phyloP scores from a whole-genome alignment of 108 stramenopile species.

The Conticribra guillardii region DNA sequence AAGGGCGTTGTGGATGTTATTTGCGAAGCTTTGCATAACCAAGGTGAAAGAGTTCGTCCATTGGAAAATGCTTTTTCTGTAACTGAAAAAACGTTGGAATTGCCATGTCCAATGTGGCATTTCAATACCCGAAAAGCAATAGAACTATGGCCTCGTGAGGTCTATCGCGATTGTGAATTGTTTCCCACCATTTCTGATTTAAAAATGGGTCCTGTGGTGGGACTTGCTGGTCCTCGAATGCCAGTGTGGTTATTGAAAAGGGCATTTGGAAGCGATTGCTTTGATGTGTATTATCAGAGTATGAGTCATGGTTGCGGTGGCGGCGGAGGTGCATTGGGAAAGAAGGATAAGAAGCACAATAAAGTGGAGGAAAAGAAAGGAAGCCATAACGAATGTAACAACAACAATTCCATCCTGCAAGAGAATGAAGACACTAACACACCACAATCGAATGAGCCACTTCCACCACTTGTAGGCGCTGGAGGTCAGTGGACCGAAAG shows the following conservation, averaged over 20 bases:
- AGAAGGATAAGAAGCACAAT: constrained; percentile 1
- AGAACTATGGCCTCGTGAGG: constrained; percentile 78
- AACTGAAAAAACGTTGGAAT: neutral
- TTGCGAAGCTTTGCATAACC: constrained; percentile 10
- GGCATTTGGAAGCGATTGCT: constrained; percentile 77
- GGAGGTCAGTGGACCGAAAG: constrained; percentile 67
- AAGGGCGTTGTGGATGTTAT: constrained; percentile 44
- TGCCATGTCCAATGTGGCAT: constrained; percentile 66
- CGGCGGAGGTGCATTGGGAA: neutral
- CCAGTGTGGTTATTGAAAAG: constrained; percentile 58
- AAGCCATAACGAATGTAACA: neutral
- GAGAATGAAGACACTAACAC: neutral
- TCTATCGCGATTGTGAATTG: constrained; percentile 56
- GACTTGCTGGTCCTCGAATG: constrained; percentile 53
- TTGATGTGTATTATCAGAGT: constrained; percentile 72
- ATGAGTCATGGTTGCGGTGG: constrained; percentile 35
- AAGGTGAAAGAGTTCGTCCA: constrained; percentile 14
- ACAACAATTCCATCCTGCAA: neutral
- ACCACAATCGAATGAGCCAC: neutral
- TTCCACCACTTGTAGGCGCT: constrained; percentile 41
- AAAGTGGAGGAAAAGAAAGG: constrained; percentile 14
- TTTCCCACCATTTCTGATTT: constrained; percentile 52
- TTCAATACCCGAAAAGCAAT: constrained; percentile 77
- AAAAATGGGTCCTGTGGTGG: constrained; percentile 64
- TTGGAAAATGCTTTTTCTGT: neutral